phyloP scores from a whole-genome alignment of 345 rosid genomes.

The Melastoma malabathricum region DNA sequence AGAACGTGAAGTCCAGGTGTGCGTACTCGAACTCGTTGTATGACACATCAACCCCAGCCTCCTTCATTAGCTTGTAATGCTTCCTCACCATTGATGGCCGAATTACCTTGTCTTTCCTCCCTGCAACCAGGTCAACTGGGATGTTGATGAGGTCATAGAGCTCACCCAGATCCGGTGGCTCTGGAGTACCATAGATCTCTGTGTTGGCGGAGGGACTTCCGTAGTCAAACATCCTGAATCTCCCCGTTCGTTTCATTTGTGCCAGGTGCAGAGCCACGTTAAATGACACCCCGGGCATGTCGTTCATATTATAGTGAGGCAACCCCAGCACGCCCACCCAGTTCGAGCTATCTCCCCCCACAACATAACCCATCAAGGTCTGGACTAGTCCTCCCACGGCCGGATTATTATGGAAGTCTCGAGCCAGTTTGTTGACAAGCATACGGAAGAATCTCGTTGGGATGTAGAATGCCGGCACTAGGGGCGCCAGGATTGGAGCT shows the following conservation, averaged over 20 bases:
- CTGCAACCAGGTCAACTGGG: slow-evolving; percentile 82
- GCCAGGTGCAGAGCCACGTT: slow-evolving; percentile 79
- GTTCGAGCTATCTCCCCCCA: slow-evolving; percentile 95
- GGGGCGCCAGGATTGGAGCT: slow-evolving; percentile 45
- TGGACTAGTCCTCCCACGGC: slow-evolving; percentile 97
- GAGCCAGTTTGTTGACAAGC: slow-evolving; percentile 86
- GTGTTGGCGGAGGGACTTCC: slow-evolving; percentile 53
- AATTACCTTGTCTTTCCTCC: slow-evolving; percentile 71
- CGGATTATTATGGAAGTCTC: slow-evolving; percentile 92
- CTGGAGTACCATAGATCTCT: slow-evolving; percentile 59
- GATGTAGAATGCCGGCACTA: slow-evolving; percentile 77
- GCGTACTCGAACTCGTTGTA: slow-evolving; percentile 74
- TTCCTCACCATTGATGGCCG: slow-evolving; percentile 66
- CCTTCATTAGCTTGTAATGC: slow-evolving; percentile 70
- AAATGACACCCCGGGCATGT: slow-evolving; percentile 90
- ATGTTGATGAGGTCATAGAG: slow-evolving; percentile 47
- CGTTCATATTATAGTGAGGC: slow-evolving; percentile 96
- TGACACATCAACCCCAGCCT: slow-evolving; percentile 53
- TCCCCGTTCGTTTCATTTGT: slow-evolving; percentile 62
- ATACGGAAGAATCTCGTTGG: slow-evolving; percentile 93
- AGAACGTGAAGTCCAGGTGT: slow-evolving; percentile 91
- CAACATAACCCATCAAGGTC: slow-evolving; percentile 72
- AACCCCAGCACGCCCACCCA: slow-evolving; percentile 93
- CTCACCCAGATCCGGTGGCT: slow-evolving; percentile 82
- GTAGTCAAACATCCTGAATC: slow-evolving; percentile 74